Base-by-base conservation (phyloP, 2,329 filamentous ascomycete genomes). In the Dactylellina leptospora region DNA sequence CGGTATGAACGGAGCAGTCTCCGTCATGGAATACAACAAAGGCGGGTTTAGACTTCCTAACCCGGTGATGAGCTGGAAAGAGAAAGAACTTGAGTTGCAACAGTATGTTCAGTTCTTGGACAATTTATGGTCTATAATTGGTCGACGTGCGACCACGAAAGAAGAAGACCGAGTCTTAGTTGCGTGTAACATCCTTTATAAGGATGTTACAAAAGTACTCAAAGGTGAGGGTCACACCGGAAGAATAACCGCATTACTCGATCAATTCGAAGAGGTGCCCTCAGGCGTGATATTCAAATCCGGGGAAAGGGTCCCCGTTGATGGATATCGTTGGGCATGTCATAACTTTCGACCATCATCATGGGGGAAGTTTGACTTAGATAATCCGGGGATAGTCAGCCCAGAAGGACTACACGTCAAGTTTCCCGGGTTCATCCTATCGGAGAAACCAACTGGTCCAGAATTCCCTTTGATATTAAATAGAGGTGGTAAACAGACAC, bases 121-220 rank as follows among this genome's bases (percentile, higher is more conserved):
- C n/a, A 40, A 16, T 13, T 38, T 73, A 13, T 73, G 69, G 69
- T 25, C 25, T 11, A 8, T 68, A 1, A 38, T 73, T 16, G 42
- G 62, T 10, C 44, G 69, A 11, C 60, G 69, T 10, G 60, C 69
- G 8, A 73, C 69, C 0, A 73, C 69, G n/a, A 73, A 73, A 16
- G 69, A 73, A 33, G 69, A 73, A 27, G 69, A 73, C 40, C 69
- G 69, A 20, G 69, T 68, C 20, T 45, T 73, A n/a, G 62, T 73
- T 16, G 69, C 69, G 33, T 72, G 68, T 16, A 73, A 68, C 23
- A 68, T 68, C 11, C 13, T 73, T 13, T 58, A 28, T 16, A 68
- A 68, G 20, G 61, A 66, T 25, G 69, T 61, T 5, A 42, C 54
- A 11, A 62, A 45, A 55, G 61, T 68, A n/a, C 36, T 73, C 13